These are phyloP conservation scores for Pulveroboletus sp. DNA, from an alignment of 768 basidiomycete genomes.

Conservation along the genomic window DNA sequence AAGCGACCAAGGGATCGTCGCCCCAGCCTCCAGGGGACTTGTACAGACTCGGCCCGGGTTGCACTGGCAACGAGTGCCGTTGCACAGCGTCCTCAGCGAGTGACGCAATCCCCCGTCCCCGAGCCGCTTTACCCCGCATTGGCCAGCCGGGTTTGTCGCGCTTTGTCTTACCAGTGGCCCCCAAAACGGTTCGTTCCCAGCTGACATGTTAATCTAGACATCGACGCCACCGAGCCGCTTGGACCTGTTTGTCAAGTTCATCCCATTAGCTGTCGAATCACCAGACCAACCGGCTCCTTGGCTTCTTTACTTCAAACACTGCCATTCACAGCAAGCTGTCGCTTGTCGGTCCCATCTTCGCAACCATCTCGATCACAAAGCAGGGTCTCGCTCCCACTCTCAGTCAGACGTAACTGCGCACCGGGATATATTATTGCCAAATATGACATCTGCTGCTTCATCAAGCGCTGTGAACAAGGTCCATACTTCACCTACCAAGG, in stretches of 20 bases:
- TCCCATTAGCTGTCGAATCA: constrained; percentile 26
- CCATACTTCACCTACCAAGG: constrained; percentile 35
- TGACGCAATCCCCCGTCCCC: constrained; percentile 49
- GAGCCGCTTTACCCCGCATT: constrained; percentile 25
- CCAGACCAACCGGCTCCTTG: constrained; percentile 32
- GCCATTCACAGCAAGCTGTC: constrained; percentile 35
- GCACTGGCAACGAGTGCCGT: constrained; percentile 21
- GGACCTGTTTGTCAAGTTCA: constrained; percentile 9
- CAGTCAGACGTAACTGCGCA: constrained; percentile 32
- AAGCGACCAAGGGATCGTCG: constrained; percentile 6
- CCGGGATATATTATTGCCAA: constrained; percentile 12
- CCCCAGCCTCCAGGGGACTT: constrained; percentile 3
- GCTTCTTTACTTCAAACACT: constrained; percentile 34
- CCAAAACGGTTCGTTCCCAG: constrained; percentile 3
- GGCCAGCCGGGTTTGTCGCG: constrained; percentile 19
- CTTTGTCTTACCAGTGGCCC: constrained; percentile 8
- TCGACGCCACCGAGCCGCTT: constrained; percentile 3
- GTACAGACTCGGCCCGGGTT: constrained; percentile 4
- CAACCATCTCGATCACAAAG: constrained; percentile 31
- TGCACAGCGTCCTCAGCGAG: constrained; percentile 41
- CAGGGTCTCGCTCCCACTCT: constrained; percentile 38
- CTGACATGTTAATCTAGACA: constrained; percentile 18
- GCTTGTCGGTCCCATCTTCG: constrained; percentile 19
- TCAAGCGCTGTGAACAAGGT: constrained; percentile 26
- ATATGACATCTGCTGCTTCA: constrained; percentile 28